Evolutionary conservation across 306 rosid species (phyloP), one percentile per base, ranked within the genome.

Genomic region (Purshia tridentata): DNA sequence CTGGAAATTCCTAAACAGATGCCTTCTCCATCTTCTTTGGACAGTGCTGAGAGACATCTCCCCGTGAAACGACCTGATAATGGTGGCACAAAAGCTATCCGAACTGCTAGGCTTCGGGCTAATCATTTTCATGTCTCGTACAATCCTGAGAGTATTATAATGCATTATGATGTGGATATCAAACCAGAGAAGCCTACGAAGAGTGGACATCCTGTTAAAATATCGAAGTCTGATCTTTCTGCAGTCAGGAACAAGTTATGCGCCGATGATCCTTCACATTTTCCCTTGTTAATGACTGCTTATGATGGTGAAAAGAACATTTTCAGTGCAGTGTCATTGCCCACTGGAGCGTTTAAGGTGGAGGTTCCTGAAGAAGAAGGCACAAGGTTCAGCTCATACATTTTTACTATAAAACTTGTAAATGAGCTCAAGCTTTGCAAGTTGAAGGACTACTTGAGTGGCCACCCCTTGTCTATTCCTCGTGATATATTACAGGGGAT

Each of bases 401-500:
- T 47, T 50, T 81, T 86, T 72, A 81, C 85, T 19, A 42, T 91
- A 42, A 74, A 83, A 15, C 82, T 76, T 68, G 85, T 84, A 52
- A 87, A 86, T 54, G 76, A 52, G 73, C 88, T 87, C 55, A 66
- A 75, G 74, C 78, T 82, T 64, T 13, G 72, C 70, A 87, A 80
- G 86, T 56, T 91, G 81, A 77, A 64, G 78, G 87, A 91, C 42
- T 91, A 87, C 75, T 72, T 91, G 18, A 73, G 77, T 22, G 87
- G 84, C 41, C 65, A 56, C 10, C 62, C 72, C n/a, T 49, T 64
- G 41, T 53, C 86, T 9, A 57, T 76, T 49, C 97, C 97, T 22
- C 85, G 96, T 68, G 92, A 91, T 40, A 83, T 91, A 73, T 79
- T 91, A 59, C 97, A 87, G 77, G 89, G 91, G 23, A 61, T 91